These are phyloP conservation scores for Hypsizygus marmoreus DNA, from an alignment of 768 basidiomycete species.

Conservation along the genomic window DNA sequence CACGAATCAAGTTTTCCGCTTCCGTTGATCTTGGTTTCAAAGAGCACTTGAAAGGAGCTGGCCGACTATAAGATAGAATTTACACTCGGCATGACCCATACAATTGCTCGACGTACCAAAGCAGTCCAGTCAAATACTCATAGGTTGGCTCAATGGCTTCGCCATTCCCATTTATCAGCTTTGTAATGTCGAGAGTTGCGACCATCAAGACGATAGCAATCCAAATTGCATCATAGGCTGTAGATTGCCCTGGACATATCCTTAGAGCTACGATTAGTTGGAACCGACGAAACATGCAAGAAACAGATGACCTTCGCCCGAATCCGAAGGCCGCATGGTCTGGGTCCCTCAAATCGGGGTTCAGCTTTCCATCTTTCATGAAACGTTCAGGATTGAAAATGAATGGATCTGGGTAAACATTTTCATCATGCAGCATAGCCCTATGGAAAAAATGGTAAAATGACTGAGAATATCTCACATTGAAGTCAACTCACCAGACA, in stretches of 20 bases:
- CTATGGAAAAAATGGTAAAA: slow-evolving; percentile 17
- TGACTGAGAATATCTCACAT: not conserved
- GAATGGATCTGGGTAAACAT: slow-evolving; percentile 31
- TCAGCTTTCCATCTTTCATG: slow-evolving; percentile 25
- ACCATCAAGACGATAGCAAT: slow-evolving; percentile 30
- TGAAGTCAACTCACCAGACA: slow-evolving; percentile 23
- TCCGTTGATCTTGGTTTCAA: slow-evolving; percentile 9
- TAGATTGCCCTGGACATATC: slow-evolving; percentile 33
- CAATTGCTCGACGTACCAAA: slow-evolving; percentile 12
- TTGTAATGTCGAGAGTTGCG: slow-evolving; percentile 29
- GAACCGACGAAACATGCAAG: not conserved
- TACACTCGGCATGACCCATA: too few relatives aligned
- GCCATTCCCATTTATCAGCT: slow-evolving; percentile 17
- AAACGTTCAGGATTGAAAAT: slow-evolving; percentile 41
- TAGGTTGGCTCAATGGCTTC: slow-evolving; percentile 14
- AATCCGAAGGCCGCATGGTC: slow-evolving; percentile 23
- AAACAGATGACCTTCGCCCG: slow-evolving; percentile 14
- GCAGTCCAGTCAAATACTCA: slow-evolving; percentile 8
- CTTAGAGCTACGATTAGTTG: not conserved
- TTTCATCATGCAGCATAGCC: slow-evolving; percentile 35
- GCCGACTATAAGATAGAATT: slow-evolving; percentile 1
- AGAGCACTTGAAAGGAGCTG: slow-evolving; percentile 9
- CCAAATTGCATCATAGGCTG: slow-evolving; percentile 33
- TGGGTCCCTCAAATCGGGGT: slow-evolving; percentile 17
- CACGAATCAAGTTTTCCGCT: slow-evolving; percentile 7